A percentile compares a stretch with the other conserved stretches of the same genome.
phyloP scores from a whole-genome alignment of 179 eudicot species.

The Drosera spatulata region DNA sequence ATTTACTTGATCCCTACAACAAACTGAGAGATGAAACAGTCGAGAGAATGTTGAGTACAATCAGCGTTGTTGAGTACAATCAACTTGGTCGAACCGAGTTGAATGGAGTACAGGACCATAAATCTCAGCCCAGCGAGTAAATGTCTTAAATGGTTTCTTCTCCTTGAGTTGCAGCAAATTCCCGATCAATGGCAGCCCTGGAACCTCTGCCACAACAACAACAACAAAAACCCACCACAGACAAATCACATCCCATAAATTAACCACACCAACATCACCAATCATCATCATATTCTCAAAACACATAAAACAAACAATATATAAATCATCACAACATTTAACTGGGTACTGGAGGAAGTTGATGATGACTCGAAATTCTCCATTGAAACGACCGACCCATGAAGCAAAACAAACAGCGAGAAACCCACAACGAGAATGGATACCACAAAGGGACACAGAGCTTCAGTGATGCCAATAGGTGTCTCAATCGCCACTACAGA shows the following conservation, averaged over 20 bases:
- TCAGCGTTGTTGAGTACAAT: slow-evolving; percentile 60
- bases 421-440: neutral
- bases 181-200: too few species aligned
- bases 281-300: too few species aligned
- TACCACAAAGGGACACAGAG: too few species aligned
- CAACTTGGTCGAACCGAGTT: slow-evolving; percentile 47
- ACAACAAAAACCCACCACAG: too few species aligned
- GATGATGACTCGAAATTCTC: neutral
- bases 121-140: slow-evolving; percentile 69
- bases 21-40: neutral
- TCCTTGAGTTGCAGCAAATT: too few species aligned
- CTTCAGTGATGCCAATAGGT: too few species aligned
- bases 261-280: too few species aligned
- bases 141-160: slow-evolving; percentile 83
- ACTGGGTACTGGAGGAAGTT: neutral
- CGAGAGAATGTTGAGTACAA: slow-evolving; percentile 1
- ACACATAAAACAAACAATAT: neutral
- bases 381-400: too few species aligned
- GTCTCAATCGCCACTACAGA: too few species aligned
- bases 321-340: too few species aligned
- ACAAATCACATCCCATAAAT: neutral
- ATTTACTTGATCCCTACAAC: too few species aligned
- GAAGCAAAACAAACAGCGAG: neutral
- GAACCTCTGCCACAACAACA: too few species aligned
- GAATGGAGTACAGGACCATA: slow-evolving; percentile 88